Base-by-base conservation (phyloP, 2,329 filamentous ascomycete species). In the Xylaria hypoxylon region DNA sequence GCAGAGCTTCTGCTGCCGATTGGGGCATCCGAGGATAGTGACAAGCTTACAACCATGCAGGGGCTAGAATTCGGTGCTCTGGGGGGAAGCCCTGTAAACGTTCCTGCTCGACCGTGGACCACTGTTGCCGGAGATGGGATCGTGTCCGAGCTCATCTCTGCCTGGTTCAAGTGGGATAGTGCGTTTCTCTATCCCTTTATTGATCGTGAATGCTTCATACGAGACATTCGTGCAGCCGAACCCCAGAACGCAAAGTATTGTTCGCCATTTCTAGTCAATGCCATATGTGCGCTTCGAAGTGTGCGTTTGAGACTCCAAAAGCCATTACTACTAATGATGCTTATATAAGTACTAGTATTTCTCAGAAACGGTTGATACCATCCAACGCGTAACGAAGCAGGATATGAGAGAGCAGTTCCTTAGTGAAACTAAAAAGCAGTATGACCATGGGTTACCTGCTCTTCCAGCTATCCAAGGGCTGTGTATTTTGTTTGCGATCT, bases 141-240 rank as follows among this genome's bases (percentile, higher is more conserved):
- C 28, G 64, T 69, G 40, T 68, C 67, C 22, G 67, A 69, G 38
- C 67, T 67, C 17, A 48, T 67, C 2, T 62, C 58, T 19, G 31
- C 67, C 6, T 67, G 64, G 67, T 67, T 69, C 33, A 69, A 53
- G 44, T 69, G 67, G 67, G 67, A 69, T 24, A 26, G 56, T 47
- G 5, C 51, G 7, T 69, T 67, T 3, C 45, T 67, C 19, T 69
- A 64, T 10, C 24, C 64, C 15, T 64, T 69, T 11, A 48, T 69
- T 40, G 67, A 69, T 13, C 64, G 57, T 24, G 59, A 68, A 8
- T 57, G 45, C 45, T 68, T 68, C 45, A 45, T 59, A 19, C 17
- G 45, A 47, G 64, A 68, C 3, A 58, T 68, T 15, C 55, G 51
- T 11, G 22, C 13, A 15, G 63, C 42, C 5, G 56, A 64, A 11